phyloP scores from a whole-genome alignment of 1,284 basidiomycete species.

The Singerocomus inundabilis region DNA sequence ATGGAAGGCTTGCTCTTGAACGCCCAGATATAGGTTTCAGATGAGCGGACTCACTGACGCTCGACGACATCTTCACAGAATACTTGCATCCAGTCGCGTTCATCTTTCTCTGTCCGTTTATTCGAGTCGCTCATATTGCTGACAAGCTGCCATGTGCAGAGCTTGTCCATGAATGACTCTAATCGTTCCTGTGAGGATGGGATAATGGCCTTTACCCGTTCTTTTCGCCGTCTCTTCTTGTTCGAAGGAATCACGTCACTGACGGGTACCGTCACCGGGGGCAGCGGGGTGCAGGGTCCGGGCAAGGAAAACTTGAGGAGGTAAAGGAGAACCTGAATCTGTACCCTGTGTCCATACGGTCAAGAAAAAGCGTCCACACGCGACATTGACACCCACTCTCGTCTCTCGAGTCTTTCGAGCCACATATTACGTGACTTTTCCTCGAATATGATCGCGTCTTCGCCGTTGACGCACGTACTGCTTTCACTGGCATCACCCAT shows the following conservation, averaged over 20 bases:
- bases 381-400: conserved; percentile 57
- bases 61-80: conserved; percentile 68
- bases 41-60: conserved; percentile 45
- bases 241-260: conserved; percentile 7
- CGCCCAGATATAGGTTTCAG: background rate
- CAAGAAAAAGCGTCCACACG: background rate
- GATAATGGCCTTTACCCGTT: conserved; percentile 25
- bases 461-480: conserved; percentile 18
- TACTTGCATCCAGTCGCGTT: conserved; percentile 68
- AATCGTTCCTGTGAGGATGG: conserved; percentile 50
- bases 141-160: conserved; percentile 72
- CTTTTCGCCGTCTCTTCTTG: conserved; percentile 40
- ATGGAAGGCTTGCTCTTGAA: background rate
- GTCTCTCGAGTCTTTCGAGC: conserved; percentile 63
- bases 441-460: conserved; percentile 38
- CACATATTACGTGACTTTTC: conserved; percentile 53
- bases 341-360: conserved; percentile 45
- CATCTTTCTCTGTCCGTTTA: conserved; percentile 27
- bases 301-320: conserved; percentile 63
- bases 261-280: conserved; percentile 24
- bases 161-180: conserved; percentile 72
- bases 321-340: conserved; percentile 70
- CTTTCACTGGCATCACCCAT: conserved; percentile 33
- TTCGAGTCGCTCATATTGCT: conserved; percentile 34
- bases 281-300: conserved; percentile 35